Evolutionary conservation across 176 grass and related monocot genomes (phyloP).

Genomic region (Carex pumila): DNA sequence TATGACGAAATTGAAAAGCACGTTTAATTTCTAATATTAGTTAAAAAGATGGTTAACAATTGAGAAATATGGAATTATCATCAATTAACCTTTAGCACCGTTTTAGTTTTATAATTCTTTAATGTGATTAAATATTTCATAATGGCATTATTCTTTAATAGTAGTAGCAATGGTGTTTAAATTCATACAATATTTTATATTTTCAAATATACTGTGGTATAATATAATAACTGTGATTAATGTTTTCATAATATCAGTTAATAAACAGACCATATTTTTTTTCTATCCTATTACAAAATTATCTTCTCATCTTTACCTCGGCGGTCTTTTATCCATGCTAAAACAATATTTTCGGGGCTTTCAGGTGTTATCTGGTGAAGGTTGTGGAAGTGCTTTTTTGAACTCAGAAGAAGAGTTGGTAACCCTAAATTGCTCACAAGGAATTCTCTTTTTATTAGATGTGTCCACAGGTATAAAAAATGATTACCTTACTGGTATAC

Average conservation of each 20-base stretch:
- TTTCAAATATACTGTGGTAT: not conserved
- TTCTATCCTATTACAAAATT: too few relatives aligned
- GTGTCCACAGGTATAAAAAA: not conserved
- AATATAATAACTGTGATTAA: not conserved
- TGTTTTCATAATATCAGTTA: not conserved
- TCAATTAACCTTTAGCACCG: not conserved
- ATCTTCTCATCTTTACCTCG: not conserved
- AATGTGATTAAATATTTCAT: not conserved
- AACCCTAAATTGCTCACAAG: constrained; percentile 18
- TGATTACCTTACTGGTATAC: not conserved
- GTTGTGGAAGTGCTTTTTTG: constrained; percentile 52
- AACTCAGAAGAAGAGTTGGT: constrained; percentile 78
- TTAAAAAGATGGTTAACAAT: not conserved
- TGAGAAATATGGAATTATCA: not conserved
- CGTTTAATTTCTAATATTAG: not conserved
- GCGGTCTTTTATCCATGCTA: not conserved
- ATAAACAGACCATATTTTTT: not conserved
- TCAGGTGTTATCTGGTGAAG: constrained; percentile 76
- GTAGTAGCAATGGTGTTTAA: not conserved
- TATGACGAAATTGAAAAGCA: not conserved
- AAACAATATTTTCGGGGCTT: constrained; percentile 15
- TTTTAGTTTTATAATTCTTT: not conserved
- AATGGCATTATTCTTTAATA: not conserved
- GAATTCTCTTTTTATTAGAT: constrained; percentile 14
- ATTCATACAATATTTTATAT: not conserved